phyloP scores from a whole-genome alignment of 2,329 filamentous ascomycete species.

The Neurospora crassa region DNA sequence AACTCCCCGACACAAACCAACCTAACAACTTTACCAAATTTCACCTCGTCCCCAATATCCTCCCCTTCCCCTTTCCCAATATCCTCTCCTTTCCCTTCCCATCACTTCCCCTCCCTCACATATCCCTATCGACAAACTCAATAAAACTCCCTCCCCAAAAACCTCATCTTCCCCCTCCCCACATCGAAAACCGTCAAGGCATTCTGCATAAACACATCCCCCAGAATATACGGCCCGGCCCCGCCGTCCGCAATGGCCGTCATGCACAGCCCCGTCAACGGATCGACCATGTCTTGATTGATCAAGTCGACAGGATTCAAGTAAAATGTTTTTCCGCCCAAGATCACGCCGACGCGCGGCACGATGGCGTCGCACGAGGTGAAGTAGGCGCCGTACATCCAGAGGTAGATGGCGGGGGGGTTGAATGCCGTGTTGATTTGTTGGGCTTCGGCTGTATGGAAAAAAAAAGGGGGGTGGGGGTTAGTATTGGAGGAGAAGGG shows the following conservation, averaged over 20 bases:
- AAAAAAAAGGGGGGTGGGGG: not conserved
- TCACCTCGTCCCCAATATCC: not conserved
- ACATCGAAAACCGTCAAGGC: constrained; percentile 33
- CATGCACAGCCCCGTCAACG: constrained; percentile 37
- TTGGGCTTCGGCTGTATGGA: constrained; percentile 26
- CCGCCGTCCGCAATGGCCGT: constrained; percentile 36
- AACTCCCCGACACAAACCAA: not conserved
- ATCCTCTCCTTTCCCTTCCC: not conserved
- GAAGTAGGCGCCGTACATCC: constrained; percentile 39
- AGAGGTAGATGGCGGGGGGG: constrained; percentile 36
- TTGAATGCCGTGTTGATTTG: constrained; percentile 34
- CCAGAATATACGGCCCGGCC: constrained; percentile 37
- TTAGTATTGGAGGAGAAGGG: not conserved
- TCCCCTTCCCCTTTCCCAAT: too few species aligned
- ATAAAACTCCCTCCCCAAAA: constrained; percentile 17
- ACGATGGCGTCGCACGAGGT: constrained; percentile 37
- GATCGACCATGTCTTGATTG: constrained; percentile 32
- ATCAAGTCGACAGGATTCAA: constrained; percentile 40
- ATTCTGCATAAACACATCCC: constrained; percentile 41
- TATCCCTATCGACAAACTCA: not conserved
- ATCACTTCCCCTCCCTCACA: not conserved
- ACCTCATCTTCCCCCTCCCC: constrained; percentile 19
- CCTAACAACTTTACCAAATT: not conserved
- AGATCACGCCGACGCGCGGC: constrained; percentile 35
- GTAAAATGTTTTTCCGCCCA: constrained; percentile 33